These are phyloP conservation scores for Fusarium luffae DNA, from an alignment of 2,329 filamentous ascomycete genomes.

Conservation along the genomic window DNA sequence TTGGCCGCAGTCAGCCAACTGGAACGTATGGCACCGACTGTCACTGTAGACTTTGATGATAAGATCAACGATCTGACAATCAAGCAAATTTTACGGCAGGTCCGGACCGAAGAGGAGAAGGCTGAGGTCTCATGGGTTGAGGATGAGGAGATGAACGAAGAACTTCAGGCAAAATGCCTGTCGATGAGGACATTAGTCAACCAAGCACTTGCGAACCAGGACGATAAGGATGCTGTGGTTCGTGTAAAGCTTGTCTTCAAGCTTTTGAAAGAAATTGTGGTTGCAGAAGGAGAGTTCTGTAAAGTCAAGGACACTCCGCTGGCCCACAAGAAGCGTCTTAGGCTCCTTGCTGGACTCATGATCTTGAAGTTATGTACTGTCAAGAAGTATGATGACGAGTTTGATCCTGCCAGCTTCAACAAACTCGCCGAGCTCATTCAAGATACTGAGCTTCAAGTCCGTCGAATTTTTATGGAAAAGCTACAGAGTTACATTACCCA, in stretches of 20 bases:
- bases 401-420: constrained; percentile 82
- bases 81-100: constrained; percentile 77
- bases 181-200: constrained; percentile 90
- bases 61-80: constrained; percentile 82
- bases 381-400: constrained; percentile 78
- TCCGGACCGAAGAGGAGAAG: constrained; percentile 70
- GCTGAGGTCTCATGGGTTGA: constrained; percentile 73
- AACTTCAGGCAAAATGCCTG: constrained; percentile 84
- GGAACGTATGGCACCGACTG: constrained; percentile 77
- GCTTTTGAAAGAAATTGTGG: constrained; percentile 80
- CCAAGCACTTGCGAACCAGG: constrained; percentile 72
- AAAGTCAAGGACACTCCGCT: constrained; percentile 79
- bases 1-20: constrained; percentile 79
- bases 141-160: constrained; percentile 77
- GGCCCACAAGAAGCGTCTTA: constrained; percentile 82
- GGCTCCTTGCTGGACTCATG: constrained; percentile 82
- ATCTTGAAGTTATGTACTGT: constrained; percentile 85
- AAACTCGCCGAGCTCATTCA: constrained; percentile 83
- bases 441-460: constrained; percentile 78
- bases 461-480: constrained; percentile 82
- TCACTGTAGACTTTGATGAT: constrained; percentile 78
- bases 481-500: constrained; percentile 91
- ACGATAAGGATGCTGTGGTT: constrained; percentile 64
- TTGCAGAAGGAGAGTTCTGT: constrained; percentile 81
- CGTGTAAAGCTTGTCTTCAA: constrained; percentile 77